Conservation (phyloP, 371 early-diverging fungal species). For the Mucor circinelloides region DNA sequence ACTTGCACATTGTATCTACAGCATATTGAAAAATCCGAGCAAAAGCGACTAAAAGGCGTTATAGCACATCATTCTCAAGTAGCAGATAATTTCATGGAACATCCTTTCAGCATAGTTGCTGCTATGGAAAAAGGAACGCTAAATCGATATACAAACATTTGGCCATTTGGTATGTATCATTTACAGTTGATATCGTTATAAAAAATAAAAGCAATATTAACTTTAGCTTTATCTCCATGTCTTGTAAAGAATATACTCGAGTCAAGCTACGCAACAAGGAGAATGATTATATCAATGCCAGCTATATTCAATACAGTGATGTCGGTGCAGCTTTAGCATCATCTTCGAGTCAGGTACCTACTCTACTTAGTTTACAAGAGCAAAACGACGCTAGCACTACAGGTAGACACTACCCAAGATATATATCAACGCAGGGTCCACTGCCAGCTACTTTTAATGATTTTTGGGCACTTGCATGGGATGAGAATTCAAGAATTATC, state of each 20-base stretch:
- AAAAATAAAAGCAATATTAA: too few relatives aligned
- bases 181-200: neutral
- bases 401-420: constrained; percentile 44
- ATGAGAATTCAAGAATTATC: constrained; percentile 67
- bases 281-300: constrained; percentile 86
- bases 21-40: constrained; percentile 50
- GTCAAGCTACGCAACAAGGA: constrained; percentile 36
- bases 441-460: constrained; percentile 73
- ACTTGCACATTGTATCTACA: constrained; percentile 11
- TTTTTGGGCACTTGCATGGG: constrained; percentile 89
- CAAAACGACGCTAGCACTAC: neutral
- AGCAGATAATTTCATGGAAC: constrained; percentile 17
- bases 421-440: constrained; percentile 87
- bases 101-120: constrained; percentile 52
- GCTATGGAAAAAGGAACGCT: constrained; percentile 57
- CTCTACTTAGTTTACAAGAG: neutral
- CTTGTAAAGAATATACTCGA: constrained; percentile 56
- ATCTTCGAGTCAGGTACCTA: neutral
- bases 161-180: constrained; percentile 59
- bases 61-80: constrained; percentile 42
- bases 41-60: constrained; percentile 55
- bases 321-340: neutral
- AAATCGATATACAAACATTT: constrained; percentile 74
- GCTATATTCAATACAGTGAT: constrained; percentile 36
- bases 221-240: too few relatives aligned